A percentile compares a stretch with the other conserved stretches of the same genome.
Conservation (phyloP, 148 eudicot genomes). For the Rhododendron molle region DNA sequence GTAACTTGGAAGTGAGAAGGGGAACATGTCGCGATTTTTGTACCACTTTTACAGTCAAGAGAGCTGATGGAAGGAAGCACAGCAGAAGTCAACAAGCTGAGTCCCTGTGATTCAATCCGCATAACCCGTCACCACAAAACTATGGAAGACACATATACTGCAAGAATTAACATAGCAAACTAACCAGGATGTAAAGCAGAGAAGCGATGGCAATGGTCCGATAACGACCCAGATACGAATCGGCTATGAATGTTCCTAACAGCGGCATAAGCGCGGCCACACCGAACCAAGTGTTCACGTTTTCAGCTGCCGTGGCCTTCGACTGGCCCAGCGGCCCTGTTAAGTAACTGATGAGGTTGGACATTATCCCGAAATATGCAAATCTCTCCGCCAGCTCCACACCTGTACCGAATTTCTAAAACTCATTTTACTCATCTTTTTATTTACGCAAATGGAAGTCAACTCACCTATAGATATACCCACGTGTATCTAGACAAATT, state of each 20-base stretch:
- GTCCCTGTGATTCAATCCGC: conserved; percentile 36
- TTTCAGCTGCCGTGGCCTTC: conserved; percentile 49
- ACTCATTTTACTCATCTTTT: no score
- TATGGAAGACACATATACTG: neutral
- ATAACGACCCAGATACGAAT: conserved; percentile 46
- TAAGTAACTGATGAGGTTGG: conserved; percentile 42
- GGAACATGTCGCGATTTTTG: conserved; percentile 18
- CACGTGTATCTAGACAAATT: no score
- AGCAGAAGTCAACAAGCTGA: conserved; percentile 58
- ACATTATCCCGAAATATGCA: conserved; percentile 45
- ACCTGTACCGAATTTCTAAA: conserved; percentile 16
- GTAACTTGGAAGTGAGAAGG: conserved; percentile 31
- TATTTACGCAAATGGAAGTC: no score
- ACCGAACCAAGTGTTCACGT: conserved; percentile 55
- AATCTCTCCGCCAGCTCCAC: conserved; percentile 59
- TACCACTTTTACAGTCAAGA: conserved; percentile 15
- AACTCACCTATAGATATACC: no score
- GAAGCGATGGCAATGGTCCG: conserved; percentile 41
- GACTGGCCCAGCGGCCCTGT: conserved; percentile 18
- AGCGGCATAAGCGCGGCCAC: conserved; percentile 24
- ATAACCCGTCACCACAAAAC: neutral
- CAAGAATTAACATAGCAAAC: conserved; percentile 7
- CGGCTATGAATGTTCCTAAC: conserved; percentile 54
- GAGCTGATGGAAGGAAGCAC: conserved; percentile 24
- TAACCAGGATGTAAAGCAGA: conserved; percentile 45